Evolutionary conservation across 2,329 filamentous ascomycete genomes (phyloP).

Genomic region (Penicillium vulpinum): DNA sequence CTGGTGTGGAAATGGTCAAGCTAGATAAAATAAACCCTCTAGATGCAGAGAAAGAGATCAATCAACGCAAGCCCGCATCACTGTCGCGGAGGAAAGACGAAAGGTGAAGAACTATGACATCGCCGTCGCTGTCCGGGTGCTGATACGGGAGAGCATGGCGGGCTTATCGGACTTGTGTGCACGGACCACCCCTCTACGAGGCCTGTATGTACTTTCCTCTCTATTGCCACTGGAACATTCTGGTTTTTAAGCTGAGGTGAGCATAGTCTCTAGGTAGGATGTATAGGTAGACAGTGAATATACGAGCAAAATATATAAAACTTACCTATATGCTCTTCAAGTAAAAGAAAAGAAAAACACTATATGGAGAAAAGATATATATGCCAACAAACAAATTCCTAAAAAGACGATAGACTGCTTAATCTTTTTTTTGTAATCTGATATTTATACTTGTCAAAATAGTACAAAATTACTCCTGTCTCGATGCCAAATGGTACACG

Average conservation of each 20-base stretch:
- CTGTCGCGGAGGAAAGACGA: constrained; percentile 1
- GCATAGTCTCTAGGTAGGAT: too few species aligned
- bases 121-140: constrained; percentile 10
- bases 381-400: background rate
- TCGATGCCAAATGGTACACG: background rate
- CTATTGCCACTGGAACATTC: constrained; percentile 14
- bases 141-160: constrained; percentile 21
- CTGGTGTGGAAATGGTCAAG: background rate
- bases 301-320: background rate
- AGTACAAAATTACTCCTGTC: background rate
- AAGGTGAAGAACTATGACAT: constrained; percentile 31
- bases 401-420: background rate
- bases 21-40: constrained; percentile 8
- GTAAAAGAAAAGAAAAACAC: background rate
- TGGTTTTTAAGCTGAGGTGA: background rate
- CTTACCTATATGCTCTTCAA: too few species aligned
- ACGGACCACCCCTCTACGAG: constrained; percentile 14
- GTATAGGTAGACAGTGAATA: background rate
- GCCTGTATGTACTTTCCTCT: background rate
- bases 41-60: constrained; percentile 14
- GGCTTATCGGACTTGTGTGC: constrained; percentile 23
- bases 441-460: background rate
- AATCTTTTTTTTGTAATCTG: background rate
- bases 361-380: too few species aligned
- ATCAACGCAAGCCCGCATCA: constrained; percentile 24